Conservation (phyloP, 1,284 basidiomycete species). For the Leccinum subspadiceum region DNA sequence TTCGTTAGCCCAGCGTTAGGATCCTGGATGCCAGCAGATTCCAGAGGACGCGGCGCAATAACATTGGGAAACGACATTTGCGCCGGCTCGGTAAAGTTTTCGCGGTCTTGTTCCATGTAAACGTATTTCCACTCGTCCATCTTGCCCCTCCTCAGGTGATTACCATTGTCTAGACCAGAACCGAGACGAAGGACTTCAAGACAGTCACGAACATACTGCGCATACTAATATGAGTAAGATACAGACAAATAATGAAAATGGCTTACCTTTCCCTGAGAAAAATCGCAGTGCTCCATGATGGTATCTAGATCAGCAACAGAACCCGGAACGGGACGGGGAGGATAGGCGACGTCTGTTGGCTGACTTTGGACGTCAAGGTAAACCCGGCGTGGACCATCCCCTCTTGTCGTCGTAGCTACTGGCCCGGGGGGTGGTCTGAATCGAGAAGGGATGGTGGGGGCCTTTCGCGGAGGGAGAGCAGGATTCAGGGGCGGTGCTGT, state of each 20-base stretch:
- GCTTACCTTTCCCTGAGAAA: slow-evolving; percentile 72
- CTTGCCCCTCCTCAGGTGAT: slow-evolving; percentile 55
- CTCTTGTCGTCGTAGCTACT: slow-evolving; percentile 50
- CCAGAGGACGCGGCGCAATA: slow-evolving; percentile 26
- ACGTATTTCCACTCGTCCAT: slow-evolving; percentile 65
- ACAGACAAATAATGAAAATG: slow-evolving; percentile 1
- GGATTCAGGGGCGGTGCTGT: slow-evolving; percentile 64
- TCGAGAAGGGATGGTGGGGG: slow-evolving; percentile 42
- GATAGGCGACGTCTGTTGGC: slow-evolving; percentile 64
- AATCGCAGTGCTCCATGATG: slow-evolving; percentile 88
- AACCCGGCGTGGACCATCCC: slow-evolving; percentile 70
- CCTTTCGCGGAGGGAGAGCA: slow-evolving; percentile 55
- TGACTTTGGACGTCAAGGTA: slow-evolving; percentile 70
- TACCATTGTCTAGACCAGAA: slow-evolving; percentile 61
- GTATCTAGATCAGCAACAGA: slow-evolving; percentile 85
- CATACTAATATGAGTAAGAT: slow-evolving; percentile 12
- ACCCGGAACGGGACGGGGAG: slow-evolving; percentile 79
- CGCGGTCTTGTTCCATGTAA: slow-evolving; percentile 53
- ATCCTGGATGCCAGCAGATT: slow-evolving; percentile 32
- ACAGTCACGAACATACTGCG: slow-evolving; percentile 76
- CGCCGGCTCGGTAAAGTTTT: slow-evolving; percentile 37
- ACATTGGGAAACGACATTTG: slow-evolving; percentile 30
- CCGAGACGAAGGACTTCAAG: slow-evolving; percentile 70
- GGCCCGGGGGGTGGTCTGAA: slow-evolving; percentile 43
- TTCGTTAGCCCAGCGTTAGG: slow-evolving; percentile 41